Evolutionary conservation across 768 basidiomycete genomes (phyloP).

Genomic region (Jaapia argillacea): DNA sequence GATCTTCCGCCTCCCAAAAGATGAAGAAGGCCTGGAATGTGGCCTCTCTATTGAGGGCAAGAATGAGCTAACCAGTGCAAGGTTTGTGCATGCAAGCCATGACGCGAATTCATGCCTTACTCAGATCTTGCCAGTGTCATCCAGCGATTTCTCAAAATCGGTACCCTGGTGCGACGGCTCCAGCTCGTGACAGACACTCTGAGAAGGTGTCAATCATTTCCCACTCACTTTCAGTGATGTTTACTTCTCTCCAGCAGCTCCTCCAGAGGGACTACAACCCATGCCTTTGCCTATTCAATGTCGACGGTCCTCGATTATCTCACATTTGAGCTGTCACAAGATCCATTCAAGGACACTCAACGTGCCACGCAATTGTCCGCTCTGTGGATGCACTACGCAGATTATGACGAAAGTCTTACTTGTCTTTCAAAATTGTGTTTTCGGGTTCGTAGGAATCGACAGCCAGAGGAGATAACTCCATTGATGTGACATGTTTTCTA

Average conservation of each 20-base stretch:
- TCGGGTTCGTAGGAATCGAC: too few species aligned
- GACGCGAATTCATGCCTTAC: not conserved
- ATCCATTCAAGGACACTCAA: not conserved
- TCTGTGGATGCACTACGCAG: conserved; percentile 15
- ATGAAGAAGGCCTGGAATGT: not conserved
- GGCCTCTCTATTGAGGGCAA: conserved; percentile 35
- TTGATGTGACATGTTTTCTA: not conserved
- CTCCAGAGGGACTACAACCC: conserved; percentile 11
- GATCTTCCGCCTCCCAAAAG: conserved; percentile 41
- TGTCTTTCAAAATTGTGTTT: too few species aligned
- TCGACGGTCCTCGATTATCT: conserved; percentile 15
- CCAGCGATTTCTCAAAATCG: conserved; percentile 56
- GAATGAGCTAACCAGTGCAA: conserved; percentile 43
- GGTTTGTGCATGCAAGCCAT: conserved; percentile 26
- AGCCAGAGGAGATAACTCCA: too few species aligned
- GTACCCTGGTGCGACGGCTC: conserved; percentile 55
- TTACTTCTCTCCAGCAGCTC: not conserved
- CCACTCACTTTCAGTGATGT: too few species aligned
- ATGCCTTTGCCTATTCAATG: conserved; percentile 19
- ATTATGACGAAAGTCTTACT: conserved; percentile 13
- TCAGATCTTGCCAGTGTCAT: conserved; percentile 32
- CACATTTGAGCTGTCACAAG: conserved; percentile 8
- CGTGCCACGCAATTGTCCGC: conserved; percentile 11
- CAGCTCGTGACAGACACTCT: conserved; percentile 41
- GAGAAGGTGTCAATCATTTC: too few species aligned